Evolutionary conservation across 257 asterid genomes (phyloP), one percentile per base, ranked within the genome.

Genomic region (Salvia hispanica): DNA sequence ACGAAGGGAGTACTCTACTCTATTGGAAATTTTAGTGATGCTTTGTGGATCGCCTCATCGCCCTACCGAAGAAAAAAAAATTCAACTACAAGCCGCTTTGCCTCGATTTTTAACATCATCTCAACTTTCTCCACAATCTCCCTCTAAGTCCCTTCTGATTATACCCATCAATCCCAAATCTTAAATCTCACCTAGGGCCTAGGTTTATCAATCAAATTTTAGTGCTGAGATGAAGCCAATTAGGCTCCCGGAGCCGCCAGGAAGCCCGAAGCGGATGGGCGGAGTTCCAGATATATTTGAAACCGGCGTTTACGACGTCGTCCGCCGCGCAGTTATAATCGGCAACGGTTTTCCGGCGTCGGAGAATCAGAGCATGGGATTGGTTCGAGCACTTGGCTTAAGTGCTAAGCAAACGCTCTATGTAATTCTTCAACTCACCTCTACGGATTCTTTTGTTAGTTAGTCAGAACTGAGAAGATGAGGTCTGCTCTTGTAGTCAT

Each of bases 271-370:
- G 62, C 73, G 80, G 47, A 79, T 81, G 56, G 82, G 86, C 9
- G 92, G 96, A 66, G 76, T 87, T 53, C 90, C 95, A 31, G 97
- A 90, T 62, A 87, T 94, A 60, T 94, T 94, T 72, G 96, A 88
- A 54, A 92, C 82, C 61, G 99, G 95, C 21, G 86, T 88, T 51
- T 77, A 81, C 71, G 88, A 87, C 55, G 87, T 87, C 52, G 75
- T 94, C 58, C 87, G 96, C 44, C 89, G 99, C 15, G 96, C 97
- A n/a, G 91, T 94, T 44, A 47, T 93, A 0, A 85, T 94, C 66
- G 99, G 99, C 0, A 94, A 88, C 77, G 96, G 99, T n/a, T 94
- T 88, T 76, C 69, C 95, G 47, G 84, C 95, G 56, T 82, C 97
- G 52, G 99, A 94, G 71, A 94, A 85, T 68, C 97, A 94, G 84